Conservation (phyloP, 164 flowering plant genomes). For the Magnolia kwangsiensis region DNA sequence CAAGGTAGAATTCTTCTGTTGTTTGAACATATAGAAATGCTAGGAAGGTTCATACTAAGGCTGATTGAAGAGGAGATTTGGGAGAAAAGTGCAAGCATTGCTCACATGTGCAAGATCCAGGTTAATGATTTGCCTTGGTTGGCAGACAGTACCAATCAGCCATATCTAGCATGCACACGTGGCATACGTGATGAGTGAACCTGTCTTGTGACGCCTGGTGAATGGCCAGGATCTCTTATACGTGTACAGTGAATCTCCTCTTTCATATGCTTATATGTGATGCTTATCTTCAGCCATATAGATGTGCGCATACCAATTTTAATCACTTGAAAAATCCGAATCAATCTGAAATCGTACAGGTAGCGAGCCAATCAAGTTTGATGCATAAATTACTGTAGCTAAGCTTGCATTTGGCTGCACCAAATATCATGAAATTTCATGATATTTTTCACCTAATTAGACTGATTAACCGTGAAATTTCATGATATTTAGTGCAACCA, state of each 20-base stretch:
- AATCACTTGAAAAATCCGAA: neutral
- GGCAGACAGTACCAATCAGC: neutral
- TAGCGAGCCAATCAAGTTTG: neutral
- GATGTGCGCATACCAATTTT: neutral
- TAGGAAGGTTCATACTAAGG: neutral
- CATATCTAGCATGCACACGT: neutral
- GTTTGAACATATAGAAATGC: neutral
- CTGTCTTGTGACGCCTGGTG: neutral
- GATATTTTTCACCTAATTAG: too few relatives aligned
- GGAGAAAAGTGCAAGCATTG: too few relatives aligned
- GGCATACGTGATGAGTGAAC: neutral
- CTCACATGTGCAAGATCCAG: neutral
- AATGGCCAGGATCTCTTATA: neutral
- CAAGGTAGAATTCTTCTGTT: slow-evolving; percentile 44
- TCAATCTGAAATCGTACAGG: neutral
- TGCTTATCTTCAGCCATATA: too few relatives aligned
- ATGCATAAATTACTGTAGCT: neutral
- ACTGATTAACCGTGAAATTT: too few relatives aligned
- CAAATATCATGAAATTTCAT: too few relatives aligned
- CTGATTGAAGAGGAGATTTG: neutral
- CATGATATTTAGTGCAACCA: too few relatives aligned
- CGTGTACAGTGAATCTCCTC: neutral
- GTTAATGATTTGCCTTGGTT: neutral
- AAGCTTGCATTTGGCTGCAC: too few relatives aligned
- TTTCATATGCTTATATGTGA: neutral